Percentiles rank a stretch among this genome's conserved stretches.
phyloP scores from a whole-genome alignment of 352 stramenopile genomes.

The Halophytophthora batemanensis region DNA sequence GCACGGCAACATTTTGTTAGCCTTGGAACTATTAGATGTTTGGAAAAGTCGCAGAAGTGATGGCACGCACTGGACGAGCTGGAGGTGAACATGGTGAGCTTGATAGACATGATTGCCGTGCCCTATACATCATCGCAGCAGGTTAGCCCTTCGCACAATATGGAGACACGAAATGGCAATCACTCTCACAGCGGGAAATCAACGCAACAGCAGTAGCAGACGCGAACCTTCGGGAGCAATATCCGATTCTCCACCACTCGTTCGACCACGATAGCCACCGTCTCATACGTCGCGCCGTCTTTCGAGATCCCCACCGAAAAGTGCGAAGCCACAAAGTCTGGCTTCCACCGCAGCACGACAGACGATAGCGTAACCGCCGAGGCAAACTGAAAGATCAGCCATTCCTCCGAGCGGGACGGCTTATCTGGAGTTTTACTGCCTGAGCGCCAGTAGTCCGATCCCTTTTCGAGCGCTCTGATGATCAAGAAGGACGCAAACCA shows the following conservation, averaged over 20 bases:
- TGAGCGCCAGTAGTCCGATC: slow-evolving; percentile 44
- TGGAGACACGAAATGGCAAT: neutral
- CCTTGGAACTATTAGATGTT: neutral
- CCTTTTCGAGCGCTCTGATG: slow-evolving; percentile 38
- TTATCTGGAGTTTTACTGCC: slow-evolving; percentile 17
- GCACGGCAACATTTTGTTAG: slow-evolving; percentile 2
- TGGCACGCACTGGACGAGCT: slow-evolving; percentile 18
- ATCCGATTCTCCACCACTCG: slow-evolving; percentile 26
- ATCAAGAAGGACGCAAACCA: neutral
- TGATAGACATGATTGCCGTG: slow-evolving; percentile 32
- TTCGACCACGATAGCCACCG: slow-evolving; percentile 43
- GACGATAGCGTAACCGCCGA: slow-evolving; percentile 38
- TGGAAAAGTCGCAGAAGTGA: neutral
- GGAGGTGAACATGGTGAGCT: slow-evolving; percentile 41
- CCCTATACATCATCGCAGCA: too few species aligned
- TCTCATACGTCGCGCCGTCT: slow-evolving; percentile 44
- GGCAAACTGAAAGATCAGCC: slow-evolving; percentile 53
- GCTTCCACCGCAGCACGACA: slow-evolving; percentile 47
- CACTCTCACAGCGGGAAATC: neutral
- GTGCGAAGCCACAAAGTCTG: slow-evolving; percentile 29
- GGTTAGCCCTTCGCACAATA: neutral
- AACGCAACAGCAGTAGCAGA: neutral
- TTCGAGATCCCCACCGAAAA: slow-evolving; percentile 48
- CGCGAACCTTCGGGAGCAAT: slow-evolving; percentile 45
- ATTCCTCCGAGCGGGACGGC: slow-evolving; percentile 26